A percentile compares a stretch with the other conserved stretches of the same genome.
Conservation (phyloP, 2,329 filamentous ascomycete species). For the Exserohilum turcica region DNA sequence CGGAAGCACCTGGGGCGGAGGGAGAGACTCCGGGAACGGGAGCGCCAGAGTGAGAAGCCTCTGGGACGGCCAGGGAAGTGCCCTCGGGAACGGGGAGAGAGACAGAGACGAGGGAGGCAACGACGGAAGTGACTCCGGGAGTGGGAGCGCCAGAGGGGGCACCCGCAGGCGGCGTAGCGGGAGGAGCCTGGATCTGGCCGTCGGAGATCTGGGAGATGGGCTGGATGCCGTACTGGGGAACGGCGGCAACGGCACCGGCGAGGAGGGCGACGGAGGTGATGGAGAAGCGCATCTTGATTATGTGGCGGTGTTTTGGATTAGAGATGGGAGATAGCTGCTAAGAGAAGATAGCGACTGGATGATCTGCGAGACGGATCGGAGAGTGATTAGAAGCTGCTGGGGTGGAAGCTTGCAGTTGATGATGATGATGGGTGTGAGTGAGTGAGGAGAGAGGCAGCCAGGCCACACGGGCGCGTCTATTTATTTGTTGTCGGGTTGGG, state of each 20-base stretch:
- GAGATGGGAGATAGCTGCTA: conserved; percentile 6
- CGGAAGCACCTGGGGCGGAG: neutral
- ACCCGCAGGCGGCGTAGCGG: conserved; percentile 20
- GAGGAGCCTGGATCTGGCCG: conserved; percentile 46
- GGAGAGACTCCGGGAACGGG: neutral
- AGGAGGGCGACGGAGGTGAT: conserved; percentile 33
- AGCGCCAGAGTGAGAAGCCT: neutral
- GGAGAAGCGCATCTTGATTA: conserved; percentile 43
- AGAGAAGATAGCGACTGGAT: conserved; percentile 18
- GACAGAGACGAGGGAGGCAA: neutral
- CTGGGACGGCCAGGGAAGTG: neutral
- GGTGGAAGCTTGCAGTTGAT: conserved; percentile 6
- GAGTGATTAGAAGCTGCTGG: conserved; percentile 1
- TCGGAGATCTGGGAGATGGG: conserved; percentile 48
- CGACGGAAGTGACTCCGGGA: neutral
- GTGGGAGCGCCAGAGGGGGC: neutral
- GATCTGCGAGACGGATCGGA: conserved; percentile 20
- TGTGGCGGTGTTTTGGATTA: conserved; percentile 11
- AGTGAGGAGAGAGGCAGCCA: conserved; percentile 11
- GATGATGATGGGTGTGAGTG: conserved; percentile 10
- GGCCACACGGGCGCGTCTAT: conserved; percentile 12
- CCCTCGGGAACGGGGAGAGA: too few species aligned
- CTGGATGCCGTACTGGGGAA: conserved; percentile 32
- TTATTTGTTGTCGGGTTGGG: conserved; percentile 15
- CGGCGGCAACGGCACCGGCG: conserved; percentile 37